Conservation (phyloP, 768 basidiomycete genomes). For the Amyloporia xantha region DNA sequence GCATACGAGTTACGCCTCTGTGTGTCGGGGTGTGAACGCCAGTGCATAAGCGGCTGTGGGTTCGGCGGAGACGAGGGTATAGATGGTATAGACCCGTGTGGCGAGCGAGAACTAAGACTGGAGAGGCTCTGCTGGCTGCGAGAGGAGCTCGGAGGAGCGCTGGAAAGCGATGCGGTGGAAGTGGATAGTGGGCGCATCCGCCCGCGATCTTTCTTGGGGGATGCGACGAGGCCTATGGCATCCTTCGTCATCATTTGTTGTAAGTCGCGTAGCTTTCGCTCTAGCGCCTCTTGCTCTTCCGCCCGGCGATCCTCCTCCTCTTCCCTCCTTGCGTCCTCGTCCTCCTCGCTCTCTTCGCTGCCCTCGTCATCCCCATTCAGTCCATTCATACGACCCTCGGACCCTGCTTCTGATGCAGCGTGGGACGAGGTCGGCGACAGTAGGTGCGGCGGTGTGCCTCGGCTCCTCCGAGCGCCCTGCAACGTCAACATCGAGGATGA, state of each 20-base stretch:
- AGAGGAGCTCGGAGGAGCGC: slow-evolving; percentile 31
- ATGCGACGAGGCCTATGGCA: slow-evolving; percentile 57
- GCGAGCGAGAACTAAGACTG: slow-evolving; percentile 61
- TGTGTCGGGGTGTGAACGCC: slow-evolving; percentile 6
- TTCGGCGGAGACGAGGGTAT: slow-evolving; percentile 68
- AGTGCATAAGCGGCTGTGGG: slow-evolving; percentile 34
- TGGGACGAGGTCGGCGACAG: slow-evolving; percentile 42
- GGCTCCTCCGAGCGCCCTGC: slow-evolving; percentile 40
- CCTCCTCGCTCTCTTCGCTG: slow-evolving; percentile 27
- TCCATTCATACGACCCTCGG: slow-evolving; percentile 16
- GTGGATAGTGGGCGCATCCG: slow-evolving; percentile 14
- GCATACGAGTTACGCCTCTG: slow-evolving; percentile 2
- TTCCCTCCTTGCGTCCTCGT: slow-evolving; percentile 38
- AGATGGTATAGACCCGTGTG: slow-evolving; percentile 73
- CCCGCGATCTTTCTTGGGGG: slow-evolving; percentile 13
- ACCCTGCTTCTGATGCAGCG: slow-evolving; percentile 39
- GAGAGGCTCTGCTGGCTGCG: slow-evolving; percentile 69
- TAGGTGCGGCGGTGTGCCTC: slow-evolving; percentile 30
- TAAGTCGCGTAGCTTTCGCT: slow-evolving; percentile 61
- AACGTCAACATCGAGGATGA: slow-evolving; percentile 73
- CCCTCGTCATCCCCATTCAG: slow-evolving; percentile 4
- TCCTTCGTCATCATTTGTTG: slow-evolving; percentile 72
- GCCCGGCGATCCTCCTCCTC: slow-evolving; percentile 63
- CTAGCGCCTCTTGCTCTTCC: slow-evolving; percentile 63
- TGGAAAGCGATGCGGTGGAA: slow-evolving; percentile 14